These are phyloP conservation scores for Penicillium sp. DNA, from an alignment of 2,329 filamentous ascomycete species.

Conservation along the genomic window DNA sequence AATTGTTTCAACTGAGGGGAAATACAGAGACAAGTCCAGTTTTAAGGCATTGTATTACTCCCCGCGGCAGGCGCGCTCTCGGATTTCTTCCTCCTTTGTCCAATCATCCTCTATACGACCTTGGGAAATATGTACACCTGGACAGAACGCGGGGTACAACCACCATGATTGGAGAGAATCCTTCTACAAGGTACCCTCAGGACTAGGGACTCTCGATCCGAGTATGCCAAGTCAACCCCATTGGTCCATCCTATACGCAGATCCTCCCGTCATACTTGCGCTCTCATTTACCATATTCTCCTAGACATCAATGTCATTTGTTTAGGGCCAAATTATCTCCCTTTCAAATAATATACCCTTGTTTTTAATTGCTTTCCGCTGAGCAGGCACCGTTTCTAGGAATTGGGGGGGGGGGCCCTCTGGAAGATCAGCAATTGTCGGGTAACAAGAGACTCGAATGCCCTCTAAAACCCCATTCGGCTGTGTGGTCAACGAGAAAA, in stretches of 20 bases:
- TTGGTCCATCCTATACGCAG: background rate
- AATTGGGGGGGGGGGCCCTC: too few relatives aligned
- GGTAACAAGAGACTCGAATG: background rate
- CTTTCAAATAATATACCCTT: background rate
- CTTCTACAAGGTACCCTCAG: background rate
- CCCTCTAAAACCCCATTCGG: background rate
- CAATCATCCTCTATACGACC: background rate
- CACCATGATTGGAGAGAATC: conserved; percentile 3
- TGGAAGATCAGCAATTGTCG: background rate
- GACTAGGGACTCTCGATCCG: background rate
- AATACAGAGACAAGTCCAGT: background rate
- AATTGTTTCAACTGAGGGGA: background rate
- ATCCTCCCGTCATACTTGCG: background rate
- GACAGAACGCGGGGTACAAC: conserved; percentile 17
- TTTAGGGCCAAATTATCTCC: background rate
- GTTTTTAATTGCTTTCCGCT: background rate
- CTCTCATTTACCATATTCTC: background rate
- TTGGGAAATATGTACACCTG: background rate
- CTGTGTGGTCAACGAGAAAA: background rate
- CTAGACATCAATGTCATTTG: background rate
- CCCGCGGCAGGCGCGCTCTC: conserved; percentile 8
- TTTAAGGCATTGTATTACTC: background rate
- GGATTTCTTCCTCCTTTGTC: background rate
- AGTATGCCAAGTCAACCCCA: background rate
- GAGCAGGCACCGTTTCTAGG: background rate